Evolutionary conservation across 106 monocot species (phyloP).

Genomic region (Cymbidium sinense): DNA sequence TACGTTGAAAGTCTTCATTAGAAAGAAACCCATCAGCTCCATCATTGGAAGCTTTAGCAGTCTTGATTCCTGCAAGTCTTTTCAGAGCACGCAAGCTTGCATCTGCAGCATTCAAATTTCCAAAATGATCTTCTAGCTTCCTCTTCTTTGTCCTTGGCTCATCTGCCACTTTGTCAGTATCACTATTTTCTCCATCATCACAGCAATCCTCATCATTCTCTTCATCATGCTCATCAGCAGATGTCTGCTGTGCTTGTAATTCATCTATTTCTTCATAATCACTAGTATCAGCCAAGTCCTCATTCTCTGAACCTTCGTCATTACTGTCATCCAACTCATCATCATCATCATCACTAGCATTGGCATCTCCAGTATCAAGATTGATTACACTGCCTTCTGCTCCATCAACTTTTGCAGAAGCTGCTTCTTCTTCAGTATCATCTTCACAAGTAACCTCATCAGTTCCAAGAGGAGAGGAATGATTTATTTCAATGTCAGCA

Average conservation of each 20-base stretch:
- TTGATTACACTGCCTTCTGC: background rate
- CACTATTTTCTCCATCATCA: constrained; percentile 21
- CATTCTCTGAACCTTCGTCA: constrained; percentile 15
- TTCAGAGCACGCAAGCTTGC: constrained; percentile 75
- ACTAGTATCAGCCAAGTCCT: background rate
- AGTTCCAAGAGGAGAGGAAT: background rate
- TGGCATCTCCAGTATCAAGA: constrained; percentile 7
- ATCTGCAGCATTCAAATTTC: constrained; percentile 47
- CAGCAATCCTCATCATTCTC: constrained; percentile 25
- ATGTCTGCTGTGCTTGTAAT: background rate
- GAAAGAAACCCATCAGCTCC: constrained; percentile 63
- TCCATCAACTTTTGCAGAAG: constrained; percentile 8
- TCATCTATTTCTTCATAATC: constrained; percentile 12
- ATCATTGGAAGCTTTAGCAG: constrained; percentile 14
- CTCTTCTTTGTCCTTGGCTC: constrained; percentile 46
- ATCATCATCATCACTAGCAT: constrained; percentile 12
- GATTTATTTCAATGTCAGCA: constrained; percentile 17
- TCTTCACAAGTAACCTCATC: background rate
- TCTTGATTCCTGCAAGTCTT: constrained; percentile 50
- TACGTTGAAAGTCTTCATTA: constrained; percentile 87
- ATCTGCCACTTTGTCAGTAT: constrained; percentile 14
- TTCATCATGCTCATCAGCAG: constrained; percentile 8
- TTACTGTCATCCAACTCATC: constrained; percentile 6
- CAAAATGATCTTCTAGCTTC: constrained; percentile 50
- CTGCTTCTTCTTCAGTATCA: constrained; percentile 11